Evolutionary conservation across 768 basidiomycete species (phyloP).

Genomic region (Hypholoma fasciculare): DNA sequence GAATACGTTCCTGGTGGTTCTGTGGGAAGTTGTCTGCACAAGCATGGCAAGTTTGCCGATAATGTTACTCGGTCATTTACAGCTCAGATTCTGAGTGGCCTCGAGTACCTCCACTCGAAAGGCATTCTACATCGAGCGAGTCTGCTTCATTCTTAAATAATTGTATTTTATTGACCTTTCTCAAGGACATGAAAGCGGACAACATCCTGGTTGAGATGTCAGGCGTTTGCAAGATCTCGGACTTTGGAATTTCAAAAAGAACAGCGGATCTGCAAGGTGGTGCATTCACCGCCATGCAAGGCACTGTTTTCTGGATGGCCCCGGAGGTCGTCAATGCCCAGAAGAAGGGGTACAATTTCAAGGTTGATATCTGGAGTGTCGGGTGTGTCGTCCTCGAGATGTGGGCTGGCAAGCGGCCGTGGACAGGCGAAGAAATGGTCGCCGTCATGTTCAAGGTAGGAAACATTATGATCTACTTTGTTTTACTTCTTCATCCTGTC

Average conservation of each 20-base stretch:
- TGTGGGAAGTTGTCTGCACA: conserved; percentile 84
- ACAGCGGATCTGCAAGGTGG: conserved; percentile 83
- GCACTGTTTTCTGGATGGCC: conserved; percentile 99
- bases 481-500: background rate
- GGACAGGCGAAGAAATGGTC: conserved; percentile 87
- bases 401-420: conserved; percentile 97
- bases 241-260: conserved; percentile 98
- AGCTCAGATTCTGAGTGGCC: conserved; percentile 84
- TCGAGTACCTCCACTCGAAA: conserved; percentile 90
- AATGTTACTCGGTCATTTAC: conserved; percentile 93
- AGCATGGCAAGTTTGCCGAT: conserved; percentile 92
- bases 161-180: conserved; percentile 4
- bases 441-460: conserved; percentile 93
- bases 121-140: conserved; percentile 90
- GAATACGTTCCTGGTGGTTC: conserved; percentile 99
- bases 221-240: conserved; percentile 95
- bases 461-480: conserved; percentile 2
- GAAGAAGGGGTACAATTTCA: conserved; percentile 91
- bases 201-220: conserved; percentile 94
- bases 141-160: conserved; percentile 2
- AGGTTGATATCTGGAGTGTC: conserved; percentile 98
- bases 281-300: conserved; percentile 94
- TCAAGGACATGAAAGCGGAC: conserved; percentile 93
- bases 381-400: conserved; percentile 99
- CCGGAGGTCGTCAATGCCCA: conserved; percentile 90